Conservation (phyloP, 2,329 filamentous ascomycete species). For the Metarhizium rileyi region DNA sequence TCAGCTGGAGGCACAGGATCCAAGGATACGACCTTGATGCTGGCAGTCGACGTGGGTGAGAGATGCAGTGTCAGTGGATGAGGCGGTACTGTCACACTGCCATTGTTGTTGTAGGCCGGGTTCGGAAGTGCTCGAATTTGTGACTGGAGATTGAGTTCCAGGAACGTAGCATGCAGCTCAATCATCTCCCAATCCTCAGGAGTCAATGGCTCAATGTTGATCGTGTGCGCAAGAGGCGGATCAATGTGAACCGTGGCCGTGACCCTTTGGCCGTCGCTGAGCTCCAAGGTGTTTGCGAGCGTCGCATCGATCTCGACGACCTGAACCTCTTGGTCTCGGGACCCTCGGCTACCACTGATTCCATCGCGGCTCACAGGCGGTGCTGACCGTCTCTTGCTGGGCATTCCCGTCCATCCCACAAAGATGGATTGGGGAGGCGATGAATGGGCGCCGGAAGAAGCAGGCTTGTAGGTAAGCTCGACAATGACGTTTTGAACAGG, state of each 20-base stretch:
- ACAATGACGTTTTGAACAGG: slow-evolving; percentile 93
- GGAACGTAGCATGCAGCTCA: slow-evolving; percentile 88
- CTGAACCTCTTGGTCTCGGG: slow-evolving; percentile 64
- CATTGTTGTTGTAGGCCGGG: slow-evolving; percentile 50
- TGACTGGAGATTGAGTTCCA: slow-evolving; percentile 85
- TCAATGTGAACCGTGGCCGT: slow-evolving; percentile 68
- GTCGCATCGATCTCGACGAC: slow-evolving; percentile 82
- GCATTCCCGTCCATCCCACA: slow-evolving; percentile 96
- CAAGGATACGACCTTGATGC: slow-evolving; percentile 77
- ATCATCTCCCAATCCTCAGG: slow-evolving; percentile 99
- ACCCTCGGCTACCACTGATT: slow-evolving; percentile 48
- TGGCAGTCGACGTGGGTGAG: slow-evolving; percentile 90
- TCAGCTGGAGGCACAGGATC: slow-evolving; percentile 60
- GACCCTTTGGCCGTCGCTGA: slow-evolving; percentile 75
- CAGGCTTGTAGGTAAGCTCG: slow-evolving; percentile 65
- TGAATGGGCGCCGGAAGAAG: slow-evolving; percentile 35
- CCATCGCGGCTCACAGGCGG: slow-evolving; percentile 68
- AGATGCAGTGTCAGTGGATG: slow-evolving; percentile 88
- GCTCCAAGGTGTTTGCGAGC: slow-evolving; percentile 65
- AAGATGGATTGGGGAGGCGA: slow-evolving; percentile 61
- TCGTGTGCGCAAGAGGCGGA: slow-evolving; percentile 81
- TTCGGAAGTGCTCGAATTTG: slow-evolving; percentile 93
- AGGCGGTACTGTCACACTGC: slow-evolving; percentile 40
- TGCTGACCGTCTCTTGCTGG: slow-evolving; percentile 73
- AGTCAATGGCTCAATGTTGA: slow-evolving; percentile 93